These are phyloP conservation scores for Fistulifera solaris DNA, from an alignment of 108 stramenopile species.

Conservation along the genomic window DNA sequence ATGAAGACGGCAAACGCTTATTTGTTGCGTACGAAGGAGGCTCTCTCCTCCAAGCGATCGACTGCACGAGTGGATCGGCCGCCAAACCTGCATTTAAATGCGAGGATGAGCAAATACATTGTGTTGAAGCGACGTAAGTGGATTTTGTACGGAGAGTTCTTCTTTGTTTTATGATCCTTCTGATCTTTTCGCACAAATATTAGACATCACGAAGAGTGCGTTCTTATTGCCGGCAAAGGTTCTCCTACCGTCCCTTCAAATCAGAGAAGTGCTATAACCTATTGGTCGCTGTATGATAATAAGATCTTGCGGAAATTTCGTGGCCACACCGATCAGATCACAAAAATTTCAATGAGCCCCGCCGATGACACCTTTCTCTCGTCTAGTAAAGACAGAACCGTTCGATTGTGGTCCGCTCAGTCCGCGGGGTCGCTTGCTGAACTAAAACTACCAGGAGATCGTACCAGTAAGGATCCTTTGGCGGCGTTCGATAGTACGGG, in stretches of 20 bases:
- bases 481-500: slow-evolving; percentile 74
- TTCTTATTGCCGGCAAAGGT: slow-evolving; percentile 40
- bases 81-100: slow-evolving; percentile 39
- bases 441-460: slow-evolving; percentile 47
- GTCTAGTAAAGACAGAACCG: slow-evolving; percentile 52
- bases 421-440: slow-evolving; percentile 55
- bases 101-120: slow-evolving; percentile 40
- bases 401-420: slow-evolving; percentile 66
- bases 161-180: background rate
- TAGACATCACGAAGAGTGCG: slow-evolving; percentile 68
- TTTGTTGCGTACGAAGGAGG: slow-evolving; percentile 63
- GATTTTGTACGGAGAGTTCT: background rate
- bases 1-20: slow-evolving; percentile 58
- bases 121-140: slow-evolving; percentile 4
- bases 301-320: slow-evolving; percentile 73
- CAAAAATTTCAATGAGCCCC: slow-evolving; percentile 55
- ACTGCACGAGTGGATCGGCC: slow-evolving; percentile 41
- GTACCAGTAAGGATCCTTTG: slow-evolving; percentile 25
- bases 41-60: slow-evolving; percentile 42
- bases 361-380: slow-evolving; percentile 72
- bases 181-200: too few relatives aligned
- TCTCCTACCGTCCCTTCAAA: slow-evolving; percentile 7
- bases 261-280: slow-evolving; percentile 33
- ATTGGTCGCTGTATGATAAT: slow-evolving; percentile 69
- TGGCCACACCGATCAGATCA: slow-evolving; percentile 54